Base-by-base conservation (phyloP, 371 early-diverging fungal species). In the Zychaea mexicana region DNA sequence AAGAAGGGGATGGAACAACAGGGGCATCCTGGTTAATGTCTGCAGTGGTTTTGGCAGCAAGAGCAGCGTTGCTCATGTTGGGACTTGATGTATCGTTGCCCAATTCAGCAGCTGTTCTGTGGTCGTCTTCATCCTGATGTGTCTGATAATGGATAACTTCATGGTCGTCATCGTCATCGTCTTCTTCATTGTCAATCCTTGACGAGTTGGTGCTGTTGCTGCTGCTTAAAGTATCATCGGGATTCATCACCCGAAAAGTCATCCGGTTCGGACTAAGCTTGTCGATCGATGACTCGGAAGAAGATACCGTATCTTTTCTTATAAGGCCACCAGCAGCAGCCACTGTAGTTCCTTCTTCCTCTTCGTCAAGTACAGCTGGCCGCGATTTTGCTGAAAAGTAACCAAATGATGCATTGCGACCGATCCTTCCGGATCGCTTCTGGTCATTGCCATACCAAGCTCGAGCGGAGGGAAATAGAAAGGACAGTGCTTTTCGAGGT, bases 401-500 rank as follows among this genome's bases (percentile, higher is more conserved):
- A 22, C 38, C 57, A 22, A 22, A 38, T 27, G 57, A 39, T 32
- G 21, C 12, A 38, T 39, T 38, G 28, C 33, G 57, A 31, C 19
- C 24, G 38, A 39, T 38, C 19, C 38, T 10, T 17, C 38, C 38
- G 15, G 57, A 26, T 57, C 38, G 15, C 30, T 42, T 39, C 46
- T 30, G 52, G 15, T 36, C 32, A 47, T 31, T 19, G 39, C 17
- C 38, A 53, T 52, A 9, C 52, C 53, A 26, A 13, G 62, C 19
- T 36, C 62, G 62, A 32, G 24, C 21, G 19, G 56, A 54, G 5
- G 63, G 39, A 22, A 52, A 39, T 24, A 60, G 45, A 28, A 60
- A 60, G 7, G 61, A 60, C 33, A 60, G 27, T n/a, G 61, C 45
- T 36, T 60, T 60, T 19, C 61, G 61, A 49, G 61, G 61, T 31